phyloP scores from a whole-genome alignment of 2,329 filamentous ascomycete species.

The Apiospora koreana region DNA sequence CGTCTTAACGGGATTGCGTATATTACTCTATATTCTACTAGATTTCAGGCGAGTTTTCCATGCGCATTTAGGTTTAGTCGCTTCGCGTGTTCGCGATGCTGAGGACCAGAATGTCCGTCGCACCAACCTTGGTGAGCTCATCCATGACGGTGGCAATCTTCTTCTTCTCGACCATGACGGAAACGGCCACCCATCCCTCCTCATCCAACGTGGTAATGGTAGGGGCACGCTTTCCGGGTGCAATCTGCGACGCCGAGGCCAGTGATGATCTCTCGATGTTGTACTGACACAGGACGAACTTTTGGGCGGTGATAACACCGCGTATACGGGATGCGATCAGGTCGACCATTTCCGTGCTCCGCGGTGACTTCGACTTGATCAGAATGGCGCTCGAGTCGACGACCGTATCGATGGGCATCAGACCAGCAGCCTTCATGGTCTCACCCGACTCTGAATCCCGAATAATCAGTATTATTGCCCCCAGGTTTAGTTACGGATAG shows the following conservation, averaged over 20 bases:
- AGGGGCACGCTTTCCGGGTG: constrained; percentile 89
- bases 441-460: constrained; percentile 79
- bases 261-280: constrained; percentile 79
- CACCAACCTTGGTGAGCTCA: constrained; percentile 72
- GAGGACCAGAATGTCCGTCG: constrained; percentile 81
- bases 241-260: constrained; percentile 69
- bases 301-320: constrained; percentile 93
- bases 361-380: constrained; percentile 85
- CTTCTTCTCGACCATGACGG: constrained; percentile 90
- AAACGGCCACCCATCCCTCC: constrained; percentile 91
- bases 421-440: constrained; percentile 93
- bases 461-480: neutral
- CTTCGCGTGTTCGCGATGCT: constrained; percentile 72
- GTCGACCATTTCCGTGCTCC: constrained; percentile 77
- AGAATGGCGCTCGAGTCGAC: constrained; percentile 85
- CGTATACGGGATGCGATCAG: constrained; percentile 84
- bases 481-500: neutral
- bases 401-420: constrained; percentile 93
- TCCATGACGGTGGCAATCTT: constrained; percentile 87
- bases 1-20: neutral
- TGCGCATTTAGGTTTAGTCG: constrained; percentile 5
- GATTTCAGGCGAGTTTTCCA: neutral
- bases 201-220: constrained; percentile 89
- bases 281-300: constrained; percentile 94
- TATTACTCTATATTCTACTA: constrained; percentile 4